Conservation (phyloP, 1,139 yeast genomes). For the Yamadazyma jaroonii region DNA sequence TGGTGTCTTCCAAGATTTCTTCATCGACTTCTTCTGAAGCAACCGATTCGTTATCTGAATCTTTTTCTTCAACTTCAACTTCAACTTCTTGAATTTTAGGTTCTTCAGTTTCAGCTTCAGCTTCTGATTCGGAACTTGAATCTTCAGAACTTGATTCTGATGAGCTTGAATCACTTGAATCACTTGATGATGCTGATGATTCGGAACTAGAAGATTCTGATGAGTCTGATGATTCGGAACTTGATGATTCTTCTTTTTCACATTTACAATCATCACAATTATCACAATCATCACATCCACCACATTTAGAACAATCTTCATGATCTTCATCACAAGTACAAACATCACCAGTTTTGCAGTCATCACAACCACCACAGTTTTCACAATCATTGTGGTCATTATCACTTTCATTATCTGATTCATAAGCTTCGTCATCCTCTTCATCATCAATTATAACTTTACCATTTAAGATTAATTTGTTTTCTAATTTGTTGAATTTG, state of each 20-base stretch:
- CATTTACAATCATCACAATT: conserved; percentile 7
- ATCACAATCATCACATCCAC: conserved; percentile 4
- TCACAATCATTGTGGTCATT: conserved; percentile 5
- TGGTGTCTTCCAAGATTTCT: conserved; percentile 44
- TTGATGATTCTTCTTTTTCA: conserved; percentile 9
- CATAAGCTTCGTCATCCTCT: conserved; percentile 21
- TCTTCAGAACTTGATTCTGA: conserved; percentile 10
- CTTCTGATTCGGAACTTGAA: conserved; percentile 3
- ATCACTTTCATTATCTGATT: conserved; percentile 14
- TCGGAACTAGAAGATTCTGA: conserved; percentile 12
- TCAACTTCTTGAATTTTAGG: no score
- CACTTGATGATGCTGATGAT: conserved; percentile 10
- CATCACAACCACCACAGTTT: conserved; percentile 9
- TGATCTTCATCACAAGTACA: conserved; percentile 14
- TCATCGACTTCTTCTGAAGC: conserved; percentile 24
- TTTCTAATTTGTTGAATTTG: conserved; percentile 41
- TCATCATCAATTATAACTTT: conserved; percentile 28
- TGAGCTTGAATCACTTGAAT: conserved; percentile 10
- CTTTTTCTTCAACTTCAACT: conserved; percentile 6
- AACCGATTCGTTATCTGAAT: conserved; percentile 11
- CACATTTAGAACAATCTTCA: conserved; percentile 6
- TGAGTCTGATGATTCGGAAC: conserved; percentile 12
- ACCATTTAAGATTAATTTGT: conserved; percentile 43
- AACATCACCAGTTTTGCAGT: conserved; percentile 4
- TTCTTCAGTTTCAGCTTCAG: conserved; percentile 2